Conservation (phyloP, 257 asterid species). For the Osmanthus fragrans region DNA sequence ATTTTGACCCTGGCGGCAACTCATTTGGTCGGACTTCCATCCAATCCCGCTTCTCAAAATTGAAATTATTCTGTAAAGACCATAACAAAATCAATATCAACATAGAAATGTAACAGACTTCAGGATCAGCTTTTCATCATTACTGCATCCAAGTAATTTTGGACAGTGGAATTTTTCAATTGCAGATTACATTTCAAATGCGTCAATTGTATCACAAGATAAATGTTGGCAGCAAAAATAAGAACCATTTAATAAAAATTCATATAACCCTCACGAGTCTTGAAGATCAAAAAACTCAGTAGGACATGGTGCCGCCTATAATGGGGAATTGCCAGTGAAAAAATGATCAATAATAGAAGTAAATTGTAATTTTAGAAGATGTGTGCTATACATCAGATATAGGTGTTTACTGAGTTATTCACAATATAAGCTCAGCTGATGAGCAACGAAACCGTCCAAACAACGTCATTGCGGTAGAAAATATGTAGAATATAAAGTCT, state of each 20-base stretch:
- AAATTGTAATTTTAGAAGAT: not conserved
- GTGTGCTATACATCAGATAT: not conserved
- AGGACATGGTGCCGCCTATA: not conserved
- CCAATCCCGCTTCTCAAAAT: conserved; percentile 91
- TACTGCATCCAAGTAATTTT: not conserved
- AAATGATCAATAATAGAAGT: not conserved
- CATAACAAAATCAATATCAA: conserved; percentile 11
- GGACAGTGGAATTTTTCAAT: not conserved
- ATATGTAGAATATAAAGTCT: not conserved
- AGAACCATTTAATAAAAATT: not conserved
- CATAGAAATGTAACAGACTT: not conserved
- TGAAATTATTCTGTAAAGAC: conserved; percentile 65
- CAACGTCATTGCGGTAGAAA: not conserved
- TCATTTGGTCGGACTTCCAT: conserved; percentile 52
- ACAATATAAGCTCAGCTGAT: not conserved
- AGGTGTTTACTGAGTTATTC: not conserved
- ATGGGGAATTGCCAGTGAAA: not conserved
- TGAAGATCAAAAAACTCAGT: not conserved
- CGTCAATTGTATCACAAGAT: not conserved
- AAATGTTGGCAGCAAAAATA: not conserved
- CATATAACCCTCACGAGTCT: not conserved
- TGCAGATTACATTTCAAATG: not conserved
- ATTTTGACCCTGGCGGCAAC: conserved; percentile 64
- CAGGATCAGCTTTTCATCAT: conserved; percentile 1
- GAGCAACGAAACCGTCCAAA: not conserved